phyloP scores from a whole-genome alignment of 176 grass and related monocot genomes.

The Thinopyrum elongatum region DNA sequence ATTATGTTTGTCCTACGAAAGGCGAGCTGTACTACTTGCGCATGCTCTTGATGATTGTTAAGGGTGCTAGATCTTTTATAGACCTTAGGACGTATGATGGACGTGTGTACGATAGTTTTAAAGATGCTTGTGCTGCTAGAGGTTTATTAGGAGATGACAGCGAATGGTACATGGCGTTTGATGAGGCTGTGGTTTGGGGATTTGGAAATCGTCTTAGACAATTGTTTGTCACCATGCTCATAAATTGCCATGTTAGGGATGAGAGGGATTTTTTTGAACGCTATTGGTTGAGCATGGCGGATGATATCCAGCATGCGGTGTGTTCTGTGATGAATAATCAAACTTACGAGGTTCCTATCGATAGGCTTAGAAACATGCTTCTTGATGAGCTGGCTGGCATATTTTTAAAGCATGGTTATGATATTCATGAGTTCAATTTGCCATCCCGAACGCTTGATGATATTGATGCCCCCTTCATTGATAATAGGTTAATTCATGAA shows the following conservation, averaged over 20 bases:
- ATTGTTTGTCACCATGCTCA: background rate
- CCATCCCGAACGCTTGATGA: too few species aligned
- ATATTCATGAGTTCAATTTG: too few species aligned
- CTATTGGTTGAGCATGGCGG: too few species aligned
- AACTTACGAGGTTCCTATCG: too few species aligned
- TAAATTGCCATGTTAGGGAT: background rate
- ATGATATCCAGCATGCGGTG: too few species aligned
- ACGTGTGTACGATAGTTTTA: background rate
- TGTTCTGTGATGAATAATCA: too few species aligned
- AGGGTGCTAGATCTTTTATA: background rate
- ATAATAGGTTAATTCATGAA: too few species aligned
- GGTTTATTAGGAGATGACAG: background rate
- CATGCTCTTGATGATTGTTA: background rate
- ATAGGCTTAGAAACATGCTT: too few species aligned
- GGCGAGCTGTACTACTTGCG: background rate
- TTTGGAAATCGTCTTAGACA: background rate
- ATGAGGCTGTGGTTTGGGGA: background rate
- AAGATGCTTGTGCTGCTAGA: background rate
- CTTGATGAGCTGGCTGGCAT: too few species aligned
- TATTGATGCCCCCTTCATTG: too few species aligned
- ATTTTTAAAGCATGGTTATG: too few species aligned
- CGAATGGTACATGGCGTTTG: background rate
- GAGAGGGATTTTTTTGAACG: background rate
- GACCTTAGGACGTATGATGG: background rate
- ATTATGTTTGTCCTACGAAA: background rate